phyloP scores from a whole-genome alignment of 2,329 filamentous ascomycete genomes.

The Rhinocladiella similis region DNA sequence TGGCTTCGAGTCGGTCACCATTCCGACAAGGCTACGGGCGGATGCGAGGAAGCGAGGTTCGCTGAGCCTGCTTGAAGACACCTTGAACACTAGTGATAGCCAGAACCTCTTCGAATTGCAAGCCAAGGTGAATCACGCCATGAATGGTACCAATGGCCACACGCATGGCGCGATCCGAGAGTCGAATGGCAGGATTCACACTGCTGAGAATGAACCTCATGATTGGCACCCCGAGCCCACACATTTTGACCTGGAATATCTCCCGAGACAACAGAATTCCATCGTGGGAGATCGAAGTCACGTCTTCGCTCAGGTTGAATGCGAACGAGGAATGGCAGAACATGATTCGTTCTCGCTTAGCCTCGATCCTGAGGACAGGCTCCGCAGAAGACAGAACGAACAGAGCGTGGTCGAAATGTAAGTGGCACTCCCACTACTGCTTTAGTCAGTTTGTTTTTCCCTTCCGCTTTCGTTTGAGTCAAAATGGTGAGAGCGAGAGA shows the following conservation, averaged over 20 bases:
- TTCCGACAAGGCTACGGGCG: constrained; percentile 70
- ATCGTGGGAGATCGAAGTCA: constrained; percentile 1
- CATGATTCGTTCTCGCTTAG: constrained; percentile 6
- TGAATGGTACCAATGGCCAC: constrained; percentile 2
- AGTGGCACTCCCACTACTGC: constrained; percentile 4
- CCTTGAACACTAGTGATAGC: constrained; percentile 73
- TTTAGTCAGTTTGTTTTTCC: constrained; percentile 1
- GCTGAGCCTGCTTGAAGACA: constrained; percentile 63
- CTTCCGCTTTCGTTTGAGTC: background rate
- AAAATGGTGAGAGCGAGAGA: too few species aligned
- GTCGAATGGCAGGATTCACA: background rate
- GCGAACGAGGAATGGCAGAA: constrained; percentile 15
- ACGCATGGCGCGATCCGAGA: constrained; percentile 8
- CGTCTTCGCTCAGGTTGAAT: constrained; percentile 26
- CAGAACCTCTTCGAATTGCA: constrained; percentile 75
- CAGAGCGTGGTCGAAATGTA: constrained; percentile 26
- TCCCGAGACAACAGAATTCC: constrained; percentile 38
- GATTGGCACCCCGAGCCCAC: constrained; percentile 10
- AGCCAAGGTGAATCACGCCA: constrained; percentile 55
- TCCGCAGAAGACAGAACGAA: constrained; percentile 24
- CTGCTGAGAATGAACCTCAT: background rate
- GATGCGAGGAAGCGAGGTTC: constrained; percentile 47
- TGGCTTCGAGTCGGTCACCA: constrained; percentile 74
- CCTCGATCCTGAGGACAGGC: constrained; percentile 21
- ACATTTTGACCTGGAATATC: constrained; percentile 42